These are phyloP conservation scores for Sarocladium brachiariae DNA, from an alignment of 2,329 filamentous ascomycete species.

Conservation along the genomic window DNA sequence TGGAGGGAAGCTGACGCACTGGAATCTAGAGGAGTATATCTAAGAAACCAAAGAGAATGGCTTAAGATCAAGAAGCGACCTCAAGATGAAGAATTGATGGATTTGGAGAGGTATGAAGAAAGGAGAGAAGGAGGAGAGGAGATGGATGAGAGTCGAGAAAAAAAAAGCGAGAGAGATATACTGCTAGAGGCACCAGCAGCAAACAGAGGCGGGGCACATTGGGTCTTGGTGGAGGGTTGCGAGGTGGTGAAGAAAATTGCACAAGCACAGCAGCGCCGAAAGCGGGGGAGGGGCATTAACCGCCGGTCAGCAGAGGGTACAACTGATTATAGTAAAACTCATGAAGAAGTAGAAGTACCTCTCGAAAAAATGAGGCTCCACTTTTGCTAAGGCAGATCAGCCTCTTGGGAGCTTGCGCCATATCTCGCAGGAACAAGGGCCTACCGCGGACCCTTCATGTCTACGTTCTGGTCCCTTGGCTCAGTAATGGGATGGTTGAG, in stretches of 20 bases:
- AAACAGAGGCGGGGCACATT: conserved; percentile 3
- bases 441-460: not conserved
- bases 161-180: conserved; percentile 7
- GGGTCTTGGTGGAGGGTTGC: conserved; percentile 12
- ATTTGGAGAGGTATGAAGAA: conserved; percentile 9
- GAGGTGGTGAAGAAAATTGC: conserved; percentile 13
- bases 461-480: not conserved
- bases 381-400: not conserved
- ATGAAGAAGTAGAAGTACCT: not conserved
- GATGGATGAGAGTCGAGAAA: not conserved
- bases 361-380: not conserved
- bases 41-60: not conserved
- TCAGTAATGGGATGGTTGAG: not conserved
- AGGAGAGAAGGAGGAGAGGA: conserved; percentile 1
- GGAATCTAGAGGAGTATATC: conserved; percentile 1
- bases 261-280: conserved; percentile 23
- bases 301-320: conserved; percentile 10
- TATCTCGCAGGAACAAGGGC: conserved; percentile 6
- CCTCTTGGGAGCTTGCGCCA: conserved; percentile 1
- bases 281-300: conserved; percentile 29
- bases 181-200: not conserved
- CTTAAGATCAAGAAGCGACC: not conserved
- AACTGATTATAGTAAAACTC: not conserved
- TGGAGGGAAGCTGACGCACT: not conserved
- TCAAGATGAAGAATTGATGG: not conserved